Evolutionary conservation across 1,139 yeast species (phyloP).

Genomic region (Eremothecium sinecaudum): DNA sequence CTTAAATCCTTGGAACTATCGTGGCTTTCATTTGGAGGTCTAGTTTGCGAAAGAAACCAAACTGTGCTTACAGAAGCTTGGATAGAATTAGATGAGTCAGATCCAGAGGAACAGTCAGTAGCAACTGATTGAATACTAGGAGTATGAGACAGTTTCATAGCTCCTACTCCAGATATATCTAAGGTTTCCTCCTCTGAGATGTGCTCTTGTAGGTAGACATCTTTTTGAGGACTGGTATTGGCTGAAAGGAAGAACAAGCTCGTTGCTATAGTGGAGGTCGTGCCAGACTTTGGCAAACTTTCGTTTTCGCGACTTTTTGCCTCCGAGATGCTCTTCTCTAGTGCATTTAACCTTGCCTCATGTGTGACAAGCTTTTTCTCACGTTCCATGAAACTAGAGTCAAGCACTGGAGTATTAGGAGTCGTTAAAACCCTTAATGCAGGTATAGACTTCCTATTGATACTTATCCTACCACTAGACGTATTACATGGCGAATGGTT

Average conservation of each 20-base stretch:
- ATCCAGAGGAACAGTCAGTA: conserved; percentile 7
- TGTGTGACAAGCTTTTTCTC: conserved; percentile 21
- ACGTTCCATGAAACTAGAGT: conserved; percentile 16
- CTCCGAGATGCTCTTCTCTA: conserved; percentile 12
- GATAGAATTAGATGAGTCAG: background rate
- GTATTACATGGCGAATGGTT: conserved; percentile 19
- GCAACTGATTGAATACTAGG: conserved; percentile 11
- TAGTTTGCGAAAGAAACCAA: background rate
- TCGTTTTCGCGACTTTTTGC: background rate
- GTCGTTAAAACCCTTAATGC: conserved; percentile 12
- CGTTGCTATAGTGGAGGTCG: conserved; percentile 9
- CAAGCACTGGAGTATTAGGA: conserved; percentile 8
- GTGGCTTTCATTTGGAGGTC: too few relatives aligned
- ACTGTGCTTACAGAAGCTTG: background rate
- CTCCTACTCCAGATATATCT: background rate
- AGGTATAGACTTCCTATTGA: conserved; percentile 6
- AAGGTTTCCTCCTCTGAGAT: conserved; percentile 13
- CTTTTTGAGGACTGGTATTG: conserved; percentile 9
- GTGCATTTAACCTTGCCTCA: conserved; percentile 17
- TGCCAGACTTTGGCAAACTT: conserved; percentile 2
- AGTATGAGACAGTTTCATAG: conserved; percentile 8
- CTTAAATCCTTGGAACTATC: background rate
- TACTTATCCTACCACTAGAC: conserved; percentile 31
- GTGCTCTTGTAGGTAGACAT: conserved; percentile 9
- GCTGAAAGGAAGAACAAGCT: conserved; percentile 9